A percentile compares a stretch with the other conserved stretches of the same genome.
Evolutionary conservation across 108 stramenopile species (phyloP).

Genomic region (Cyclotella distinguenda): DNA sequence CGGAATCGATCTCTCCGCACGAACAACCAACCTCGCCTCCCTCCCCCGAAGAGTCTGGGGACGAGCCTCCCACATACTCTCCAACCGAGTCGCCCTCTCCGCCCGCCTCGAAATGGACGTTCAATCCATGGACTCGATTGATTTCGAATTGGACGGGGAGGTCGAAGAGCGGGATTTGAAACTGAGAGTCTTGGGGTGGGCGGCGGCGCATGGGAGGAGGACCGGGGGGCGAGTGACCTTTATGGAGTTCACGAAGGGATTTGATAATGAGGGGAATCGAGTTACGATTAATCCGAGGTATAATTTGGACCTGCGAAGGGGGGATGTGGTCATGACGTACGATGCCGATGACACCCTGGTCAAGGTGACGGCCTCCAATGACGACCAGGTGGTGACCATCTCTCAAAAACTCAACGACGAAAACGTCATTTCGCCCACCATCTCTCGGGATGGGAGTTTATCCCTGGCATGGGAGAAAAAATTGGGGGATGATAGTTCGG

Average conservation of each 20-base stretch:
- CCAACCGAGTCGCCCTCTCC: constrained; percentile 72
- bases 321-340: constrained; percentile 78
- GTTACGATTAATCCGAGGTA: constrained; percentile 81
- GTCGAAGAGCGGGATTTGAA: constrained; percentile 75
- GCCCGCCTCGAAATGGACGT: constrained; percentile 74
- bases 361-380: constrained; percentile 61
- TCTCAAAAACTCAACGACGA: constrained; percentile 74
- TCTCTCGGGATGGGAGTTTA: constrained; percentile 67
- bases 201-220: constrained; percentile 24
- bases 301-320: constrained; percentile 56
- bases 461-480: constrained; percentile 78
- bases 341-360: constrained; percentile 73
- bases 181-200: constrained; percentile 39
- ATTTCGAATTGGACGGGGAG: constrained; percentile 66
- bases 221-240: constrained; percentile 4
- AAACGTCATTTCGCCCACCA: constrained; percentile 78
- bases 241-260: constrained; percentile 80
- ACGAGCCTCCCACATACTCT: constrained; percentile 63
- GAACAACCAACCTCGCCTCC: constrained; percentile 82
- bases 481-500: constrained; percentile 66
- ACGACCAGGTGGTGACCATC: constrained; percentile 76
- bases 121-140: constrained; percentile 48
- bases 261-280: constrained; percentile 73
- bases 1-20: constrained; percentile 75
- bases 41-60: constrained; percentile 85